Evolutionary conservation across 192 early-diverging fungal genomes (phyloP), one percentile per base, ranked within the genome.

Genomic region (Coemansia sp.): DNA sequence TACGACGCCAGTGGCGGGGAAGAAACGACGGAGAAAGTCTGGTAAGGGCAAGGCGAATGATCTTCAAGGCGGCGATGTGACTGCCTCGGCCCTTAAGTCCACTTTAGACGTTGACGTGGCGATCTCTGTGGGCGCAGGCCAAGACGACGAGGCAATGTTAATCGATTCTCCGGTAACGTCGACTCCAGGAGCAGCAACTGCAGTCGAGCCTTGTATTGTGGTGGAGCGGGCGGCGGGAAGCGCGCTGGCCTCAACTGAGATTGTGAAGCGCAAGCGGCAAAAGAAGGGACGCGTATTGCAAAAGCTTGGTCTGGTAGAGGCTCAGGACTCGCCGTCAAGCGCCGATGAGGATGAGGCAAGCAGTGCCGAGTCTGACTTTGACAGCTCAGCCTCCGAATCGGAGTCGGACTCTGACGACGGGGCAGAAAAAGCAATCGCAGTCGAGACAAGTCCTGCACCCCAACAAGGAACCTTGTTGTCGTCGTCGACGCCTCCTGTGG

Each of bases 371-470:
- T 82, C 84, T 7, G 89, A 90, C 0, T 90, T 90, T 76, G 91
- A 92, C 79, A 91, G 90, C 62, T 92, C 92, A 4, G 86, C 89
- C 50, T 88, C 87, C 30, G 86, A 84, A 4, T 69, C 47, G 22
- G 80, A 79, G 3, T 77, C 90, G 27, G 53, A n/a, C 53, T 56
- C 53, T 56, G 4, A 15, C 16, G 30, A 56, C 13, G 15, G 11
- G 10, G 49, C 40, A 10, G 11, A 6, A 2, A 22, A 16, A 12
- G 27, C 22, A 27, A 24, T 10, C 29, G 24, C 24, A 29, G 5
- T 13, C 47, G 67, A 72, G 13, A 71, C 74, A 2, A 68, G 82
- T 10, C 61, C 44, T 3, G 74, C 74, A 15, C 22, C 39, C 0
- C 37, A 37, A 30, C 37, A 43, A 22, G 27, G 45, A 34, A 9